Evolutionary conservation across 768 basidiomycete species (phyloP), one percentile per base, ranked within the genome.

Genomic region (Boletellus ananas): DNA sequence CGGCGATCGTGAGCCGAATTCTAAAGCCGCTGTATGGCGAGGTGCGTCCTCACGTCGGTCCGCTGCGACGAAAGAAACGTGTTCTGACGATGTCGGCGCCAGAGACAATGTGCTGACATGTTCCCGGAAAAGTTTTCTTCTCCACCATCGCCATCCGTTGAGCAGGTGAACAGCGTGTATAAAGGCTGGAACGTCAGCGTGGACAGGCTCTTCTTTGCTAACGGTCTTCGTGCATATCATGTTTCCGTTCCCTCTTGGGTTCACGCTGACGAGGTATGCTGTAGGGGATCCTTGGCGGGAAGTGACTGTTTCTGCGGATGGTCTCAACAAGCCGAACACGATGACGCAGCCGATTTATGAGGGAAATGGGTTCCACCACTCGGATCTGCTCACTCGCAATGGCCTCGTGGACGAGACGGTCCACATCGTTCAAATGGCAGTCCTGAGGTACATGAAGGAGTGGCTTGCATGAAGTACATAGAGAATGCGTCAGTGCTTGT

Each of bases 221-320:
- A 83, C 43, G 85, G 84, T 40, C 70, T 73, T 43, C 81, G 85
- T 86, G 56, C 56, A 83, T 47, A 4, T 34, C 33, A 14, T 23
- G 21, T 17, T 17, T 40, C 27, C 23, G 6, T 18, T 6, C 29
- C 3, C 12, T 21, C 12, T 29, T 5, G 21, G 6, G 8, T 11
- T 34, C 4, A 10, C 7, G 4, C 46, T 57, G 16, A 48, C 9
- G 20, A 13, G 11, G 4, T 20, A 12, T 5, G 14, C n/a, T 21
- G 38, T 34, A 87, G 85, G 83, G 38, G 85, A 88, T 58, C 85
- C 87, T 16, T 88, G 85, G 85, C 75, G 79, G 43, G 81, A 83
- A 46, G 78, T 80, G 6, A 87, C 85, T 0, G 72, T 87, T 6
- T 87, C 85, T 4, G 79, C 85, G 0, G 74, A 78, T 18, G 72